phyloP scores from a whole-genome alignment of 495 filamentous ascomycete genomes.

The Beverwykella pulmonaria region DNA sequence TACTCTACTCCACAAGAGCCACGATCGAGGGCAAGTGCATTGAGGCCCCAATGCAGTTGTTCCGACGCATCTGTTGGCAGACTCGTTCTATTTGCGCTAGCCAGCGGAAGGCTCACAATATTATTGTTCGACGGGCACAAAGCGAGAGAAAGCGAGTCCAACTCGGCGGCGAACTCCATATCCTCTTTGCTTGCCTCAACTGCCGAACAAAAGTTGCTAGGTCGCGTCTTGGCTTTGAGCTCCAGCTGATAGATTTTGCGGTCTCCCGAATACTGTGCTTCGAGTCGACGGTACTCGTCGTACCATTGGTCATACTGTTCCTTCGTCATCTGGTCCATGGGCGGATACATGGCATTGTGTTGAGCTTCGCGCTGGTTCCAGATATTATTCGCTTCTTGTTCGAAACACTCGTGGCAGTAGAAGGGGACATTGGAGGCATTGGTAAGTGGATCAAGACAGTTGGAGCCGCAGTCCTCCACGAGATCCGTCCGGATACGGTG shows the following conservation, averaged over 20 bases:
- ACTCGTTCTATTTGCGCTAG: constrained; percentile 1
- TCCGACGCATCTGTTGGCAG: constrained; percentile 25
- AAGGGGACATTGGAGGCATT: constrained; percentile 8
- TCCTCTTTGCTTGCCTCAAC: constrained; percentile 22
- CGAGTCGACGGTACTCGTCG: constrained; percentile 22
- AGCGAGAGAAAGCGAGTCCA: constrained; percentile 25
- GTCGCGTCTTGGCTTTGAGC: constrained; percentile 15
- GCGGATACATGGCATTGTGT: constrained; percentile 23
- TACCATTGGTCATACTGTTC: constrained; percentile 33
- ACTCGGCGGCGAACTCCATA: constrained; percentile 12
- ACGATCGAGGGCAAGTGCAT: constrained; percentile 12
- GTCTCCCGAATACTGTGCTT: constrained; percentile 8
- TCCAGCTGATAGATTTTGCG: constrained; percentile 15
- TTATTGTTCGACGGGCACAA: constrained; percentile 2
- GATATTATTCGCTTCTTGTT: constrained; percentile 7
- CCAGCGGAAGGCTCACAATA: not conserved
- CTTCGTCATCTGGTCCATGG: constrained; percentile 19
- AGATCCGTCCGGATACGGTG: constrained; percentile 34
- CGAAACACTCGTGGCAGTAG: constrained; percentile 34
- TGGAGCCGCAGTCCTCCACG: constrained; percentile 33
- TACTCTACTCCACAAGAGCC: constrained; percentile 32
- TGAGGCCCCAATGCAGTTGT: constrained; percentile 29
- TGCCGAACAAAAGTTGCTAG: constrained; percentile 18
- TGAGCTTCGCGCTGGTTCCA: constrained; percentile 16
- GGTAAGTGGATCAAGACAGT: constrained; percentile 24